Base-by-base conservation (phyloP, 2,329 filamentous ascomycete genomes). In the Scedosporium minutisporum region DNA sequence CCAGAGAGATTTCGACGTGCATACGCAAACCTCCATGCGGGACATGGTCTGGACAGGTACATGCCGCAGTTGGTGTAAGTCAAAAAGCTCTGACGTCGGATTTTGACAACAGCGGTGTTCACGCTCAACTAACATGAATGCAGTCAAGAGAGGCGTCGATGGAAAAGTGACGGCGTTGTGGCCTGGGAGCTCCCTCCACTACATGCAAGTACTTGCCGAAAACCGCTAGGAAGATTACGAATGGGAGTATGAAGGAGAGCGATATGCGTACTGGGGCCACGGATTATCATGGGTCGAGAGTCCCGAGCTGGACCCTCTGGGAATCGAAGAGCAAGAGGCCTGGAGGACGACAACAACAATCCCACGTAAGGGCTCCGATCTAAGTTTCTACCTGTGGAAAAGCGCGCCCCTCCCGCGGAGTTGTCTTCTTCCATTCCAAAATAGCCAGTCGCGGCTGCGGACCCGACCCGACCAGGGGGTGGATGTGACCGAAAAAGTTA, bases 41-140 rank as follows among this genome's bases (percentile, higher is more conserved):
- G 68, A 69, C 16, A 77, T 76, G 7, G 77, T 79, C 1, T 80
- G 76, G 74, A 69, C 75, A 7, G 76, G 75, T 48, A 69, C 71
- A 0, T 80, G 78, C 63, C 71, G 74, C 25, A 75, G 72, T 23
- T 78, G 76, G 76, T 79, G 76, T 67, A 78, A 77, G 70, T 71
- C 70, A 21, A 6, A 6, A 21, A 14, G 5, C 6, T 33, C 12
- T 16, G 3, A 7, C 61, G 25, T 27, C 25, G 25, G 25, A 5
- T 53, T 48, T 21, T 9, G 25, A 23, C 10, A 60, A 44, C 9
- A 3, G 12, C 46, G 33, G 18, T 18, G 12, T 53, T 9, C 6
- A 16, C 27, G 25, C 23, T 63, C 14, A 53, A 29, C 64, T 63
- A 1, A 63, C 42, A 2, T 9, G 16, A 27, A 57, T 1, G 21